Evolutionary conservation across 202 grass and related monocot species (phyloP).

Genomic region (Bolboschoenoplectus hybrid): DNA sequence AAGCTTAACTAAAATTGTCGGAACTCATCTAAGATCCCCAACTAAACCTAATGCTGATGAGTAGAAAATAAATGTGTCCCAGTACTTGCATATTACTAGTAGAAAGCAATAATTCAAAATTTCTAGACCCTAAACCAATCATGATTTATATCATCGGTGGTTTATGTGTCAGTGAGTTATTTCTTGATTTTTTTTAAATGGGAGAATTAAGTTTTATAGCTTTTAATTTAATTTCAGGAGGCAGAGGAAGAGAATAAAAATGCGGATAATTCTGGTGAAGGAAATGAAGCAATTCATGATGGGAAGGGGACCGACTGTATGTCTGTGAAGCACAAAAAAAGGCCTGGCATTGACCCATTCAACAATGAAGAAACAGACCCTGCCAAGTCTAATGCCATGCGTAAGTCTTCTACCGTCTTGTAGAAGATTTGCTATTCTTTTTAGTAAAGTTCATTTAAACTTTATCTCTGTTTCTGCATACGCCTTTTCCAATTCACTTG

Average conservation of each 20-base stretch:
- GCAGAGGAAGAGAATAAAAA: constrained; percentile 51
- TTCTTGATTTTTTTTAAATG: neutral
- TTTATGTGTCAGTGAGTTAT: constrained; percentile 14
- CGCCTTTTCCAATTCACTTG: neutral
- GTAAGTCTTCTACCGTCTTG: constrained; percentile 52
- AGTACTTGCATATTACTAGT: neutral
- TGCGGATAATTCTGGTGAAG: constrained; percentile 40
- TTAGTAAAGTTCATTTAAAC: constrained; percentile 25
- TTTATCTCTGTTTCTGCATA: neutral
- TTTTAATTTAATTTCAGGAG: constrained; percentile 50
- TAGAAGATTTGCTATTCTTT: constrained; percentile 24
- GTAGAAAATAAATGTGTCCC: neutral
- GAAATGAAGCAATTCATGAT: constrained; percentile 49
- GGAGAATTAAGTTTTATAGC: constrained; percentile 24
- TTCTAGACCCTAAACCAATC: neutral
- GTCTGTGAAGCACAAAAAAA: constrained; percentile 30
- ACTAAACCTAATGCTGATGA: neutral
- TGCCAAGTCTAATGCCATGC: constrained; percentile 79
- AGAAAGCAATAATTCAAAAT: neutral
- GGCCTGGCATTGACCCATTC: constrained; percentile 71
- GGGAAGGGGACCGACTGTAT: constrained; percentile 25
- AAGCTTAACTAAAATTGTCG: neutral
- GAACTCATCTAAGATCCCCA: neutral
- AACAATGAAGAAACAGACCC: constrained; percentile 72
- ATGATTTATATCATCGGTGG: neutral